Conservation (phyloP, 805 yeast genomes). For the Candida coquimbonensis region DNA sequence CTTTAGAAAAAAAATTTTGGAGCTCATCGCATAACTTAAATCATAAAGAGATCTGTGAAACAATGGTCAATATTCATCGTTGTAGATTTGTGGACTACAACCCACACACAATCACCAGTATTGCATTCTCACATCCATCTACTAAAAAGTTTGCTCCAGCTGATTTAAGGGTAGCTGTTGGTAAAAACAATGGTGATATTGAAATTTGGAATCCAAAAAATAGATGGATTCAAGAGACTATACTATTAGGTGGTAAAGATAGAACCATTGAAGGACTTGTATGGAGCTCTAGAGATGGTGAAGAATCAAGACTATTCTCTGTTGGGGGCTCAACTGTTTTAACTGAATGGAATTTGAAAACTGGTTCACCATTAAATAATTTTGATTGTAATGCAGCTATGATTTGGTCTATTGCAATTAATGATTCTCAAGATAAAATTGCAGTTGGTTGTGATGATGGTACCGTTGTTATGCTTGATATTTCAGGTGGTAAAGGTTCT, state of each 20-base stretch:
- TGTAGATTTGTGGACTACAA: slow-evolving; percentile 86
- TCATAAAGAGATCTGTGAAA: not conserved
- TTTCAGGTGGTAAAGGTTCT: slow-evolving; percentile 81
- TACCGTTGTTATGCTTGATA: slow-evolving; percentile 71
- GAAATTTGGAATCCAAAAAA: slow-evolving; percentile 90
- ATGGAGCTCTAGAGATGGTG: slow-evolving; percentile 55
- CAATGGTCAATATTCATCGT: slow-evolving; percentile 49
- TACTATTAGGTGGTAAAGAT: slow-evolving; percentile 72
- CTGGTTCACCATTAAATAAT: slow-evolving; percentile 66
- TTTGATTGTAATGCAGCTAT: slow-evolving; percentile 90
- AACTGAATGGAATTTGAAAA: slow-evolving; percentile 85
- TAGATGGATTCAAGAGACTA: slow-evolving; percentile 73
- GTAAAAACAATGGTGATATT: slow-evolving; percentile 89
- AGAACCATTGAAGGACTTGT: slow-evolving; percentile 84
- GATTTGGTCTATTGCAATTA: slow-evolving; percentile 80
- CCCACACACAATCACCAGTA: slow-evolving; percentile 77
- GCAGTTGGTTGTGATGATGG: slow-evolving; percentile 97
- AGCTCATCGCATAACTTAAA: slow-evolving; percentile 7
- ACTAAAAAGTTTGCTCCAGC: slow-evolving; percentile 38
- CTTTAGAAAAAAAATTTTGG: slow-evolving; percentile 5
- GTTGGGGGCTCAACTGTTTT: slow-evolving; percentile 89
- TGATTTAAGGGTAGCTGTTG: slow-evolving; percentile 77
- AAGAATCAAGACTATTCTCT: slow-evolving; percentile 70
- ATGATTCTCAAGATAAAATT: slow-evolving; percentile 50
- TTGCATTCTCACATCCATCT: slow-evolving; percentile 67